Base-by-base conservation (phyloP, 768 basidiomycete species). In the Russula dissimulans region DNA sequence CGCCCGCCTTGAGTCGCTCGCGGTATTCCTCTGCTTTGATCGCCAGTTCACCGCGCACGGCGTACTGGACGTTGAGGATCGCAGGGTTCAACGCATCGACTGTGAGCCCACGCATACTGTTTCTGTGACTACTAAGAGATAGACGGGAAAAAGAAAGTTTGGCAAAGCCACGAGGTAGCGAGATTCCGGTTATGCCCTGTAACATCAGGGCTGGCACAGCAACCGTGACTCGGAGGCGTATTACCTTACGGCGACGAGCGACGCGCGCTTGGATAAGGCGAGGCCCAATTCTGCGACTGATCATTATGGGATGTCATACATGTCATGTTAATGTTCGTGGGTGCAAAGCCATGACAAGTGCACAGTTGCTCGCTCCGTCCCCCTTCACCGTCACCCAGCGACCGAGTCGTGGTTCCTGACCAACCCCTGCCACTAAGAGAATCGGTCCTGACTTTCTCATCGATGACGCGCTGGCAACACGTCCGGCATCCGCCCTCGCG, bases 21-120 rank as follows among this genome's bases (percentile, higher is more conserved):
- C 87, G 81, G 66, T 89, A 85, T 55, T 82, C 76, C 73, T 97
- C 94, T 0, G 95, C 92, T 71, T 89, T 91, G 76, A 97, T 90
- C 4, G 95, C 93, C 64, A 98, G 85, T 74, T 95, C 95, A 51
- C 97, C 95, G 56, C 95, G 90, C 32, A 99, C 95, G 57, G 95
- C 95, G 71, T 99, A 99, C 72, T 97, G 83, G 54, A 97, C 97
- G 54, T 90, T 84, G 69, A 84, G 80, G 49, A 97, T 79, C 59
- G 85, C 78, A 3, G 88, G 91, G 74, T 97, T 97, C 72, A 97
- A 83, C 44, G 82, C 79, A 56, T 85, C 79, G 60, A 81, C 63
- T 38, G 87, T 83, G 66, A 95, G 81, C 26, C 77, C 66, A 18
- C 65, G 68, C 71, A 73, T 73, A 15, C 12, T 45, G 39, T 5